Evolutionary conservation across 1,139 yeast genomes (phyloP), one percentile per base, ranked within the genome.

Genomic region (Spathaspora sp.): DNA sequence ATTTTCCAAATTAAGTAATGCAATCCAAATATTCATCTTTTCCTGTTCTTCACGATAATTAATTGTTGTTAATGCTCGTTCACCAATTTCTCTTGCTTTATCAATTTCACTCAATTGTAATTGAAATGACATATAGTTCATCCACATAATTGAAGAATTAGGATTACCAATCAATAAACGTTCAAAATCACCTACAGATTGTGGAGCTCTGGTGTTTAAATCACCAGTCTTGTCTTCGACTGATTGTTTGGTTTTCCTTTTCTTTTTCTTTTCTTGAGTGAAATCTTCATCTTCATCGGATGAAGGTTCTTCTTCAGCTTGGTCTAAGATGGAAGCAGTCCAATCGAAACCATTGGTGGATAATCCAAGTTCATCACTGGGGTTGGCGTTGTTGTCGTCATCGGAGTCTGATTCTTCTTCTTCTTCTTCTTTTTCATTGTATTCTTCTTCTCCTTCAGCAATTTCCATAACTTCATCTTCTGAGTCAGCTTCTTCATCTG

Each of bases 101-200:
- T 91, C 97, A 50, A 90, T 74, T 64, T 93, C 99, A 72, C 96
- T 87, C 54, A 93, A 76, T 66, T 91, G 97, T 55, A 93, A 77
- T 68, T 90, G 96, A 86, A 91, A 93, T 2, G 98, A 93, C 97
- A 95, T 93, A 68, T 88, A 93, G 68, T 91, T 89, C 89, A 93
- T 91, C 99, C 99, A 93, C 54, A 90, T 70, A 43, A 91, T 81
- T 1, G 99, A 91, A 2, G 97, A 89, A 70, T 89, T 87, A 47
- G 99, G 98, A 60, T 87, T 86, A 61, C 97, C 96, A 50, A 93
- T 80, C 47, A 93, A 76, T 54, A 93, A 72, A 59, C 99, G 82
- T 68, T 93, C 99, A 61, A 89, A 93, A 67, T 93, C 99, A 47
- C 84, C 72, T 42, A 84, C 86, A 45, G 97, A 89, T 65, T 91